Evolutionary conservation across 176 grass and related monocot species (phyloP), one percentile per base, ranked within the genome.

Genomic region (Cocos nucifera): DNA sequence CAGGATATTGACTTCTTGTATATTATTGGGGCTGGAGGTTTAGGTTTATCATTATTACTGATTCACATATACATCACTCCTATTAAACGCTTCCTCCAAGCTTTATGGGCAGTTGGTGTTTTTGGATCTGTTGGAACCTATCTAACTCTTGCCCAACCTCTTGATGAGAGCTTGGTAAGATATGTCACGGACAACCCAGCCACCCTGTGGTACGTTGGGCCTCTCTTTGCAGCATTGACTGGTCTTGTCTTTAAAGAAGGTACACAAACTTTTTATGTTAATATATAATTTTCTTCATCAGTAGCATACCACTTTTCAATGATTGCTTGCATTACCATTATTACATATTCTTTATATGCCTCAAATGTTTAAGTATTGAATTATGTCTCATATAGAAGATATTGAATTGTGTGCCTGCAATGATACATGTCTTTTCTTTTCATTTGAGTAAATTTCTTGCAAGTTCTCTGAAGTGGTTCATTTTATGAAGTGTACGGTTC

Each of bases 231-330:
- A 15, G 82, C 86, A 12, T 69, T 95, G 15, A 90, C 90, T n/a
- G 90, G 90, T 4, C 77, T 95, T 50, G 83, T 95, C 63, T 95
- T 90, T 65, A 95, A 90, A 67, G 90, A 95, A 87, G 90, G 90
- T 95, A 73, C 27, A 51, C 1, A 15, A 57, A 29, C 5, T 17
- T 0, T 49, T 1, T 44, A 9, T 44, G 35, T 44, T 12, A 44
- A 44, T 12, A 44, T 44, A 44, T 63, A 0, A 10, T 3, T 20
- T 63, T 22, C 57, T 22, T 57, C 48, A 19, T 58, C 49, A 12
- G 44, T 12, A 12, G 35, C 2, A 6, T 12, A 14, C 10, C 9
- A 12, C 35, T 44, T 44, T 44, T 6, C 6, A 2, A 12, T 44
- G 35, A 2, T 14, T 44, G 35, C 35, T 44, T 44, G 35, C 35